A percentile compares a stretch with the other conserved stretches of the same genome.
Conservation (phyloP, 2,329 filamentous ascomycete genomes). For the Alternaria postmessia region DNA sequence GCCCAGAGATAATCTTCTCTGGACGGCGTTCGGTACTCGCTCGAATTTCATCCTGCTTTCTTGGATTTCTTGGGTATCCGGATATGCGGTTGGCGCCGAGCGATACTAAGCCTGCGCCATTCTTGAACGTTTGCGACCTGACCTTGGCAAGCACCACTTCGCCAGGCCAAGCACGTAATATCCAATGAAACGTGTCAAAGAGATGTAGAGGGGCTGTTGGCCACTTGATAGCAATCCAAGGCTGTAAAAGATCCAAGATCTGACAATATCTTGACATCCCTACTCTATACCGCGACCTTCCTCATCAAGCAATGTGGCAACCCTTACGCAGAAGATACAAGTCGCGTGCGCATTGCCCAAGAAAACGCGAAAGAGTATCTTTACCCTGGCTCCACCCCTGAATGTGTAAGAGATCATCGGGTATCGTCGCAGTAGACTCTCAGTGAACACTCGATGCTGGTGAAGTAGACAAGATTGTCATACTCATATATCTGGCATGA, state of each 20-base stretch:
- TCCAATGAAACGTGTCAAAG: not conserved
- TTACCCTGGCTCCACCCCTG: not conserved
- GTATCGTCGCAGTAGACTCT: not conserved
- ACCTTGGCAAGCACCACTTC: slow-evolving; percentile 12
- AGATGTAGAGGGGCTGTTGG: not conserved
- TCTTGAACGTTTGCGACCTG: slow-evolving; percentile 3
- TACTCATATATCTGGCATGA: not conserved
- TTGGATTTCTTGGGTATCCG: slow-evolving; percentile 7
- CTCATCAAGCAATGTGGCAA: slow-evolving; percentile 20
- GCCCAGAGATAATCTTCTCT: slow-evolving; percentile 20
- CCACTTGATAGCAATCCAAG: slow-evolving; percentile 2
- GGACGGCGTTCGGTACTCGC: not conserved
- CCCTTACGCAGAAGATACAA: not conserved
- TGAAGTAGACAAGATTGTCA: not conserved
- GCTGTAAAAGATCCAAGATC: not conserved
- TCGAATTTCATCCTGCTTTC: slow-evolving; percentile 6
- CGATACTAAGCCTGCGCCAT: slow-evolving; percentile 10
- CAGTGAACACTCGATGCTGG: not conserved
- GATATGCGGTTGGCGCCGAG: slow-evolving; percentile 28
- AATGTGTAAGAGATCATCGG: not conserved
- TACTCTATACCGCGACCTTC: slow-evolving; percentile 22
- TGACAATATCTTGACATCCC: slow-evolving; percentile 6
- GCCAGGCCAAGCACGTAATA: slow-evolving; percentile 16
- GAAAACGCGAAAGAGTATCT: not conserved
- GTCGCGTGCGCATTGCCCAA: not conserved